Conservation (phyloP, 163 green algal species). For the Chlamydomonas reinhardtii region DNA sequence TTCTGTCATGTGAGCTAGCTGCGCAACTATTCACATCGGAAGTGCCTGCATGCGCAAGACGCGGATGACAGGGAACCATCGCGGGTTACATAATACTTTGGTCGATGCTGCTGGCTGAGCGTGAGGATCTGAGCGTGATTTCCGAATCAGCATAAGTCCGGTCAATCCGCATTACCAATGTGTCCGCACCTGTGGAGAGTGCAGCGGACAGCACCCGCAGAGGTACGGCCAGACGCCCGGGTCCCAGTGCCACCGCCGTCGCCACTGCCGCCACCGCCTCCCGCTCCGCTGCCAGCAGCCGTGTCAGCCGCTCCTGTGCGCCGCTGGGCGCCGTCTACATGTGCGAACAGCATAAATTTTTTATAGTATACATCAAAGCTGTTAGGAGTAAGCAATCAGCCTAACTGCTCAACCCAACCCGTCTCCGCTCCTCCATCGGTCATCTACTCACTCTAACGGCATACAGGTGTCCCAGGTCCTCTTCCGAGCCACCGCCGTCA, state of each 20-base stretch:
- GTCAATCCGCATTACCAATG: too few relatives aligned
- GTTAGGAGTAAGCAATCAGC: too few relatives aligned
- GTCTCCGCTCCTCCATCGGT: too few relatives aligned
- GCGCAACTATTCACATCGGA: neutral
- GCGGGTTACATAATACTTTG: too few relatives aligned
- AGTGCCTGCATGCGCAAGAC: neutral
- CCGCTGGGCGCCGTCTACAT: conserved; percentile 13
- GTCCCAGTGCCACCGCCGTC: neutral
- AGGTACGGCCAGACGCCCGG: neutral
- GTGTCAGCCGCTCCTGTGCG: conserved; percentile 2
- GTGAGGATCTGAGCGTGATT: too few relatives aligned
- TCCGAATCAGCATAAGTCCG: too few relatives aligned
- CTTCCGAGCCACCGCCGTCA: neutral
- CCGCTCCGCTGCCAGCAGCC: conserved; percentile 15
- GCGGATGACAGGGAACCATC: too few relatives aligned
- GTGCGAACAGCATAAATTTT: neutral
- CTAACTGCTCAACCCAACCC: too few relatives aligned
- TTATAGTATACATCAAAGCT: too few relatives aligned
- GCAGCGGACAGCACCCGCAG: neutral
- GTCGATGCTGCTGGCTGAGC: too few relatives aligned
- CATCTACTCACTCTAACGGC: conserved; percentile 15
- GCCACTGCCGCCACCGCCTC: conserved; percentile 15
- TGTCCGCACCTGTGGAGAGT: neutral
- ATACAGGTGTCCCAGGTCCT: conserved; percentile 1
- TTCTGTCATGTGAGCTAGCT: neutral